Conservation (phyloP, 768 basidiomycete genomes). For the Tephrocybe sp. region DNA sequence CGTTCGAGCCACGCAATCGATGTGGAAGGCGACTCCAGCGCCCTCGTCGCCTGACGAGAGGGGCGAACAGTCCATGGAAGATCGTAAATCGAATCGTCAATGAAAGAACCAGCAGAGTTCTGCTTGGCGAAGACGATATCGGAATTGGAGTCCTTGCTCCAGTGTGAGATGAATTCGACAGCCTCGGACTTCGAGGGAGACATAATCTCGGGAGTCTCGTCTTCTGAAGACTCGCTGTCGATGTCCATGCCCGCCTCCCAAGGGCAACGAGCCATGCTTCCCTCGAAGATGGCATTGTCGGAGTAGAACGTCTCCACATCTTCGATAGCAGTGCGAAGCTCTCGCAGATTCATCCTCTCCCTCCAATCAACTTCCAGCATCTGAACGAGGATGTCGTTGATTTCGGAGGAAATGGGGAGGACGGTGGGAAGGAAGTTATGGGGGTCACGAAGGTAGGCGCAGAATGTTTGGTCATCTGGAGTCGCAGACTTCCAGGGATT, state of each 20-base stretch:
- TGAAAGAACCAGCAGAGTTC: slow-evolving; percentile 21
- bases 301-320: slow-evolving; percentile 67
- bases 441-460: slow-evolving; percentile 80
- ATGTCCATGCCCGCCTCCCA: slow-evolving; percentile 78
- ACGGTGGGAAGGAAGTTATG: slow-evolving; percentile 76
- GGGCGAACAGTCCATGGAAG: slow-evolving; percentile 40
- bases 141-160: slow-evolving; percentile 58
- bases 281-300: slow-evolving; percentile 74
- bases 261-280: slow-evolving; percentile 74
- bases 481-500: slow-evolving; percentile 98
- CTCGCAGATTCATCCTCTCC: slow-evolving; percentile 47
- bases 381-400: slow-evolving; percentile 71
- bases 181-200: slow-evolving; percentile 35
- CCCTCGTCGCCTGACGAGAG: slow-evolving; percentile 53
- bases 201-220: slow-evolving; percentile 36
- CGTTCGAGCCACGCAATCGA: slow-evolving; percentile 40
- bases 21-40: slow-evolving; percentile 48
- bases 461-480: slow-evolving; percentile 82
- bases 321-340: slow-evolving; percentile 57
- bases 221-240: slow-evolving; percentile 54
- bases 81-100: slow-evolving; percentile 40
- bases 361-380: slow-evolving; percentile 75
- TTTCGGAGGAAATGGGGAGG: slow-evolving; percentile 74
- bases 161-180: slow-evolving; percentile 44
- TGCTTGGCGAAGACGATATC: slow-evolving; percentile 45